phyloP scores from a whole-genome alignment of 805 yeast genomes.

The Geotrichum ghanense region DNA sequence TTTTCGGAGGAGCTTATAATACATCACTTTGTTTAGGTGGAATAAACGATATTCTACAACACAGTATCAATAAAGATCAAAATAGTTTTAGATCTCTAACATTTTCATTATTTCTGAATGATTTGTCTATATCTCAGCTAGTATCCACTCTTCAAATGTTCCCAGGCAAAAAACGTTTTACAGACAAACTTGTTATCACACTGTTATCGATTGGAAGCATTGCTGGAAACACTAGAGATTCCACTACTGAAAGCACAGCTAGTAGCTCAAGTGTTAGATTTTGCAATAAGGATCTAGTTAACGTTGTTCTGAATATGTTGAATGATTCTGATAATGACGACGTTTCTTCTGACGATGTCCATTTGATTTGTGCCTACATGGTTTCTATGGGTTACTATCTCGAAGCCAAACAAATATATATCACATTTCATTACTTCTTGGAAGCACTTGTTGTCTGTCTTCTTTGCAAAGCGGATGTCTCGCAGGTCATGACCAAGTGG shows the following conservation, averaged over 20 bases:
- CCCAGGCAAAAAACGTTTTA: background rate
- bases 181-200: background rate
- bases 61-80: background rate
- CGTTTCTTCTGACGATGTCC: background rate
- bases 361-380: background rate
- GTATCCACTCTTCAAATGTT: background rate
- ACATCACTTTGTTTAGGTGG: background rate
- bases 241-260: background rate
- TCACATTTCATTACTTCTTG: background rate
- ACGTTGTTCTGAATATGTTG: background rate
- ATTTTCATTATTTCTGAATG: background rate
- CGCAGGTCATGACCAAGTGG: background rate
- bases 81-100: background rate
- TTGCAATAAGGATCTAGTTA: background rate
- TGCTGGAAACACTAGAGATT: background rate
- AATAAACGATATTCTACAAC: background rate
- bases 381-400: background rate
- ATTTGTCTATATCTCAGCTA: background rate
- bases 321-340: background rate
- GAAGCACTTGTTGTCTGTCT: conserved; percentile 1
- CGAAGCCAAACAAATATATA: background rate
- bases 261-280: background rate
- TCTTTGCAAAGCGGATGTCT: background rate
- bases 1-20: background rate
- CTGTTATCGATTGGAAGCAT: conserved; percentile 1